These are phyloP conservation scores for Neurospora sp. DNA, from an alignment of 495 filamentous ascomycete genomes.

Conservation along the genomic window DNA sequence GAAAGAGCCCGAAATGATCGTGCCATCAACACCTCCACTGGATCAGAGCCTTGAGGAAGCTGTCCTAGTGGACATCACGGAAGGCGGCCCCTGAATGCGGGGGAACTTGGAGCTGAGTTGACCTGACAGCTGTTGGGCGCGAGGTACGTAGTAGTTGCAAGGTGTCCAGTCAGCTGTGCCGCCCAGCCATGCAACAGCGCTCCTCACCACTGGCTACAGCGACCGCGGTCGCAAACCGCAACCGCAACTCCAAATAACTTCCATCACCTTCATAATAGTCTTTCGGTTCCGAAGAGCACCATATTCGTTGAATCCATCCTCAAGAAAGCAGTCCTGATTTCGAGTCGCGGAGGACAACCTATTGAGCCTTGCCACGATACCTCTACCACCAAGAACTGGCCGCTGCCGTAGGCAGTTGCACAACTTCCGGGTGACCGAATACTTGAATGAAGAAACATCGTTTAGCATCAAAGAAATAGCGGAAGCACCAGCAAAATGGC, in stretches of 20 bases:
- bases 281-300: background rate
- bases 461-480: background rate
- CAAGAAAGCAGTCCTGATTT: background rate
- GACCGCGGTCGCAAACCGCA: background rate
- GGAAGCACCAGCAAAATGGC: constrained; percentile 4
- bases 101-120: background rate
- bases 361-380: background rate
- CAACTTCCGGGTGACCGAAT: background rate
- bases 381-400: background rate
- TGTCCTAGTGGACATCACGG: background rate
- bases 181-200: background rate
- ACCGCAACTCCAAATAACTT: background rate
- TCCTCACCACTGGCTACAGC: background rate
- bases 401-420: background rate
- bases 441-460: background rate
- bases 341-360: background rate
- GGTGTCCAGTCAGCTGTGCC: background rate
- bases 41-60: background rate
- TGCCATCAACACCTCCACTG: background rate
- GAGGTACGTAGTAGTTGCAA: background rate
- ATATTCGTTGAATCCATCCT: background rate
- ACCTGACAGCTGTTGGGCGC: background rate
- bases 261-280: background rate
- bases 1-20: background rate
- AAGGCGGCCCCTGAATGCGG: background rate